These are phyloP conservation scores for Tulasnella sp. DNA, from an alignment of 768 basidiomycete species.

Conservation along the genomic window DNA sequence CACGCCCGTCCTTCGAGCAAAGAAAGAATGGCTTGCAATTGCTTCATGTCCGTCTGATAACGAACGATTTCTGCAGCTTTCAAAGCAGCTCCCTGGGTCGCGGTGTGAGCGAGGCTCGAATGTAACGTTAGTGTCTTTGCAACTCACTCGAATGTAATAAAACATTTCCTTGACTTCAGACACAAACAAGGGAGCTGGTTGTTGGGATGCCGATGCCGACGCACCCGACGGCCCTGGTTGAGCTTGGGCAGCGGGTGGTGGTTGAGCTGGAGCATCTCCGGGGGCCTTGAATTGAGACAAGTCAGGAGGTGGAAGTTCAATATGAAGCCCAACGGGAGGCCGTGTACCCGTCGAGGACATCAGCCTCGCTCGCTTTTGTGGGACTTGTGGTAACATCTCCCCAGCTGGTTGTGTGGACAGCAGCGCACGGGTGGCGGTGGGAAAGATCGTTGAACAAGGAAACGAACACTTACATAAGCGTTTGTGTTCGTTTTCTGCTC, in stretches of 20 bases:
- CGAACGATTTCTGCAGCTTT: conserved; percentile 64
- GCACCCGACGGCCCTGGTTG: background rate
- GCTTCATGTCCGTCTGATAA: conserved; percentile 57
- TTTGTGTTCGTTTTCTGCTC: background rate
- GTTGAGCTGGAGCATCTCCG: background rate
- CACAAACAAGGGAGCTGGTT: background rate
- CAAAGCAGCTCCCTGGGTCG: conserved; percentile 48
- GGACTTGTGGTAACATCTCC: background rate
- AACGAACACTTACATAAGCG: conserved; percentile 3
- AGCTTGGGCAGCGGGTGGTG: background rate
- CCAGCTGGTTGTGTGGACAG: background rate
- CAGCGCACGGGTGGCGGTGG: background rate
- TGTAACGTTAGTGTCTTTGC: background rate
- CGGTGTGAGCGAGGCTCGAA: background rate
- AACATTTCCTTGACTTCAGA: conserved; percentile 6
- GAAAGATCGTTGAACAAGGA: background rate
- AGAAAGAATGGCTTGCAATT: conserved; percentile 43
- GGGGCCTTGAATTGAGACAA: conserved; percentile 12
- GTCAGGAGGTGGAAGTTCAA: conserved; percentile 9
- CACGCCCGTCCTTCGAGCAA: background rate
- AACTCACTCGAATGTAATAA: background rate
- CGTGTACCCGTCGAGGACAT: background rate
- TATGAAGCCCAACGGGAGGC: background rate
- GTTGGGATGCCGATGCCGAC: background rate
- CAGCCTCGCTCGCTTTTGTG: background rate